Base-by-base conservation (phyloP, 2,329 filamentous ascomycete genomes). In the Albifimbria verrucaria region DNA sequence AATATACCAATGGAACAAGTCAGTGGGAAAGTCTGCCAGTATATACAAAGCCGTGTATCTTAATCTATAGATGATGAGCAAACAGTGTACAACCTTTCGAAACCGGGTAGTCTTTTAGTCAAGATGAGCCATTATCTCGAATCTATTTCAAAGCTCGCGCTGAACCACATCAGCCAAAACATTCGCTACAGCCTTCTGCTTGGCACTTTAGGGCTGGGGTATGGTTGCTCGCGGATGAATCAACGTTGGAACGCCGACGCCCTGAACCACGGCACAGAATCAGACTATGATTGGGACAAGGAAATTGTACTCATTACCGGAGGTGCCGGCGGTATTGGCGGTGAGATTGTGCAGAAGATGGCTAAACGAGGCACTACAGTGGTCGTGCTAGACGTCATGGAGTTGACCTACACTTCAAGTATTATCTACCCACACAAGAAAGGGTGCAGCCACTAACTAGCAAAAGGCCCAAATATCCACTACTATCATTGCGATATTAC, bases 261-360 rank as follows among this genome's bases (percentile, higher is more conserved):
- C 7, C 48, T 68, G 22, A 67, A 73, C 54, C 72, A 74, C 54
- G 78, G 72, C 69, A 70, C 59, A 0, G 65, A 57, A 7, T 76
- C 77, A 53, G 61, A 59, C 17, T 80, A 77, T 64, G 69, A 76
- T 48, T 86, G 82, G 80, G 63, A 70, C 20, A 73, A 74, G 41
- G 82, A 86, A 65, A 72, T 85, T 48, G 76, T 82, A 2, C 69
- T 86, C 28, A 74, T 86, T 11, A 85, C 83, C 0, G 83, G 84
- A 2, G 83, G 83, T 2, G 79, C 79, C 47, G 77, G 79, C 52
- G 83, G 83, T 0, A 85, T 87, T 61, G 83, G 84, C 10, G 76
- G 74, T 50, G 67, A 74, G 10, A 74, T 83, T 2, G 81, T 81
- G 3, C 68, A 74, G 50, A 61, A 79, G 52, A 69, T 87, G 18